Base-by-base conservation (phyloP, 768 basidiomycete species). In the Trametes cingulata region DNA sequence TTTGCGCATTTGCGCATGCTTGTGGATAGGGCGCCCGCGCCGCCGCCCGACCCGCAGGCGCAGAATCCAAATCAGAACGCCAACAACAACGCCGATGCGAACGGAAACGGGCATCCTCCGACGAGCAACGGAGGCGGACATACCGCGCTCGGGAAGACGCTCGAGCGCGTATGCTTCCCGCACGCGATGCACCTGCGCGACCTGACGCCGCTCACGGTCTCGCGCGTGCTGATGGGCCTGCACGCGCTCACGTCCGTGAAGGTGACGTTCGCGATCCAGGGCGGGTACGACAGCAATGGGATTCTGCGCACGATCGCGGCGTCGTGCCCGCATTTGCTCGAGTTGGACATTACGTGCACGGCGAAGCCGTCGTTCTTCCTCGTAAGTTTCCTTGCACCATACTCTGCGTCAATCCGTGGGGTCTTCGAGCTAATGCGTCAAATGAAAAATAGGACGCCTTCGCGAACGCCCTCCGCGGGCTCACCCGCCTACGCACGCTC, bases 351-450 rank as follows among this genome's bases (percentile, higher is more conserved):
- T 41, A 84, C 84, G 15, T 89, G 86, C 68, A 78, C 80, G 13
- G 83, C 83, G 65, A 86, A 83, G 65, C 85, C 90, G 12, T 88
- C 88, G 0, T 87, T 91, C 71, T 86, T 86, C 58, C 77, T 91
- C 39, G 88, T 89, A 69, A 62, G 82, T 72, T 52, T 46, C 15
- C 48, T n/a, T 42, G n/a, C 24, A 6, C 42, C 17, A 14, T 19
- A 49, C 25, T 39, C n/a, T n/a, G n/a, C 33, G n/a, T 29, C 39
- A 14, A 25, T n/a, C 46, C 51, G 50, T 13, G 1, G 13, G 19
- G 17, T 22, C 8, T n/a, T 9, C 9, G 2, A 24, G 27, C 62
- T 61, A 12, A 64, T 24, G 22, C 41, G 22, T 22, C 10, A 46
- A 6, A 20, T 43, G 1, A 36, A 33, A 55, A 29, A 12, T 59